phyloP scores from a whole-genome alignment of 805 yeast species.

The Pichia nanzhaoensis region DNA sequence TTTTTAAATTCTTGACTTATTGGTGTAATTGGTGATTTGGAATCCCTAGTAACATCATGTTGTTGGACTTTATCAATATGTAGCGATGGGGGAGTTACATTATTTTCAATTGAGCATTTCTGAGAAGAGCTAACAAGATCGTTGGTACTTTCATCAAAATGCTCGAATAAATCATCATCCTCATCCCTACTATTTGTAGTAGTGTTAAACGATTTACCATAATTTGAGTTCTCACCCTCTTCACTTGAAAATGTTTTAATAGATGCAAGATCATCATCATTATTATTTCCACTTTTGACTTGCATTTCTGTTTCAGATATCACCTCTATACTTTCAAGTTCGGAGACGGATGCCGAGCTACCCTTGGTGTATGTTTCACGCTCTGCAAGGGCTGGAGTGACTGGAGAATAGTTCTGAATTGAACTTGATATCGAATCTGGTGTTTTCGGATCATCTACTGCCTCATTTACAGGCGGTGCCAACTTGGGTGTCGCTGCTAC shows the following conservation, averaged over 20 bases:
- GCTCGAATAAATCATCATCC: slow-evolving; percentile 13
- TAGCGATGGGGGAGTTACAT: neutral
- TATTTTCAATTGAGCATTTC: neutral
- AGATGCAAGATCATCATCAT: neutral
- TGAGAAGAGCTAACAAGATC: slow-evolving; percentile 10
- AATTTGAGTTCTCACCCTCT: neutral
- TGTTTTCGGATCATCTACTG: neutral
- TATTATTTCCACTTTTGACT: neutral
- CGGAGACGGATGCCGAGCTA: neutral
- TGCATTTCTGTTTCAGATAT: too few relatives aligned
- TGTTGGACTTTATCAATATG: slow-evolving; percentile 1
- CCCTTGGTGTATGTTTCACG: slow-evolving; percentile 4
- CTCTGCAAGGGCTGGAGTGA: slow-evolving; percentile 8
- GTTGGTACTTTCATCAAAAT: slow-evolving; percentile 11
- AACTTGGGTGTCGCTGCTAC: neutral
- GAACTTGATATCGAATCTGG: slow-evolving; percentile 10
- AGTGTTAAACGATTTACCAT: neutral
- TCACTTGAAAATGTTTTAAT: slow-evolving; percentile 14
- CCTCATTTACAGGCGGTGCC: slow-evolving; percentile 1
- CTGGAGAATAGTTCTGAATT: slow-evolving; percentile 10
- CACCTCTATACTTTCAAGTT: neutral
- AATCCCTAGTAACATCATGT: neutral
- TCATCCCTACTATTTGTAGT: neutral
- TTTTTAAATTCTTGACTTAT: too few relatives aligned
- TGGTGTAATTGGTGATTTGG: neutral